Evolutionary conservation across 441 rosid species (phyloP), one percentile per base, ranked within the genome.

Genomic region (Brassica balearica): DNA sequence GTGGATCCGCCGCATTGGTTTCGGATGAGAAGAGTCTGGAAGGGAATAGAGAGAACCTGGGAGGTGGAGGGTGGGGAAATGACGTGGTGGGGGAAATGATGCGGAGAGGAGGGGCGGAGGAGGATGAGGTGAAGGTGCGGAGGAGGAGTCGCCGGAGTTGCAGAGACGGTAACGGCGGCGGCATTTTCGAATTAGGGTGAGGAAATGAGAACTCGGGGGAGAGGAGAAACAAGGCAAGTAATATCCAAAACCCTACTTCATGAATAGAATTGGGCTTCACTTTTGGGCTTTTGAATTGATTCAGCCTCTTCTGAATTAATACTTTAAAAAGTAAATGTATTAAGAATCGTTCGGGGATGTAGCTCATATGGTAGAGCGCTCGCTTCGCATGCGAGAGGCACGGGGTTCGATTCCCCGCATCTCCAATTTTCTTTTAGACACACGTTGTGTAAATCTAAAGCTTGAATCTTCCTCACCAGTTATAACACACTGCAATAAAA

Each of bases 291-390:
- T 36, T 2, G 10, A 27, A 10, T 51, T 64, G 0, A 7, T 17
- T 55, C 23, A 55, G 60, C 60, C 23, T 11, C 0, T 15, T 53
- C 6, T n/a, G 19, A 48, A 48, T n/a, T 11, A 41, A 11, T 19
- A 19, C 19, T 1, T 34, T 34, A 7, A 34, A 0, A 1, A 0
- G 2, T 34, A 34, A 43, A 10, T 10, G 5, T 51, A 14, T 5
- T 0, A 0, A 58, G 4, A 3, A 1, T 5, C 58, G 69, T 10
- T 8, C 7, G 94, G 96, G 97, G 96, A 89, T 91, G 94, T 94
- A 90, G 97, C 94, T 90, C 98, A 90, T 90, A 89, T 94, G 98
- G 96, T 94, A 94, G 94, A 94, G 97, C 94, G 95, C 98, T 92
- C 91, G 94, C 94, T 96, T 91, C 87, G n/a, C 97, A 90, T 91